Base-by-base conservation (phyloP, 2,329 filamentous ascomycete genomes). In the Claviceps maximensis region DNA sequence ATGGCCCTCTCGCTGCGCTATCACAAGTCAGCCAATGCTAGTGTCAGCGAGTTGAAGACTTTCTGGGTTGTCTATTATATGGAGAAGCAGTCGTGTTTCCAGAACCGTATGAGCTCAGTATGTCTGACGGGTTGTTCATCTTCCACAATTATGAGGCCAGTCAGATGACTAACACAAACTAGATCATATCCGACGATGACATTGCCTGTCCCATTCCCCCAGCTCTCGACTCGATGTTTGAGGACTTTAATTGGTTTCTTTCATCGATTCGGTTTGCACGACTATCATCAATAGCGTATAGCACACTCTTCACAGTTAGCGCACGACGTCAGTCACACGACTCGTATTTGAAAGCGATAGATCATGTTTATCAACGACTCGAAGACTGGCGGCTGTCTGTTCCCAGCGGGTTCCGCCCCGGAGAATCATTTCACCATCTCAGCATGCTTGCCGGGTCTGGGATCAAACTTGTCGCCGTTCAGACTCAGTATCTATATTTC, bases 41-140 rank as follows among this genome's bases (percentile, higher is more conserved):
- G 60, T 15, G 52, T 56, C 41, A 52, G 55, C 33, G 29, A 54
- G 36, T 33, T 57, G 52, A 52, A 61, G 42, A 64, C 64, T 0
- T 73, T 72, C 50, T 73, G 69, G 69, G 65, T 69, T 0, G 60
- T 71, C 17, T 72, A 71, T 50, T 58, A 59, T 10, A 42, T 72
- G 19, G 70, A 73, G 47, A 71, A 72, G 49, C 59, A 61, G 8
- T 54, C 56, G 0, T 63, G 58, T 31, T 69, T 71, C 49, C 60
- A 62, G 33, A 57, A 56, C 7, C 59, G 63, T 4, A 61, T 57
- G 23, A 61, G 57, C 48, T 70, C 69, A 13, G 65, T 70, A 49
- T 56, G 64, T 60, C 17, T 12, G 38, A n/a, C 10, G 31, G 27
- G 29, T 17, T 23, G 13, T 25, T 9, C 5, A 6, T 23, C 31